These are phyloP conservation scores for Aspergillus spinulosporus DNA, from an alignment of 2,329 filamentous ascomycete genomes.

Conservation along the genomic window DNA sequence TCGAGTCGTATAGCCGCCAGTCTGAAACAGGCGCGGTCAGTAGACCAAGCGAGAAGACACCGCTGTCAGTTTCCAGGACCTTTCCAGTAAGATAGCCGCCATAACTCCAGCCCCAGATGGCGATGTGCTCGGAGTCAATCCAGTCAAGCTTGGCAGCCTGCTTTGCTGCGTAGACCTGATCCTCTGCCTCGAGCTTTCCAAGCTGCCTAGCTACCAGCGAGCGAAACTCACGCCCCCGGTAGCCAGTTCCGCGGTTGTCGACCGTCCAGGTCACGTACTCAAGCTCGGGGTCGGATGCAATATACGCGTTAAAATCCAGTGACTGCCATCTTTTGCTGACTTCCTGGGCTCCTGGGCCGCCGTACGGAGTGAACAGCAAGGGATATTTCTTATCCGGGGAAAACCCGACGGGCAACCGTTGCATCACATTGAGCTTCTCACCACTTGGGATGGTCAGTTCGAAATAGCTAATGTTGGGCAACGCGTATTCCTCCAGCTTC, in stretches of 20 bases:
- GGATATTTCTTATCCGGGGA: conserved; percentile 64
- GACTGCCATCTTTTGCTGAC: conserved; percentile 59
- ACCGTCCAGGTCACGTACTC: conserved; percentile 68
- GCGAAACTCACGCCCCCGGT: conserved; percentile 64
- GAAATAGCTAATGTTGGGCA: conserved; percentile 65
- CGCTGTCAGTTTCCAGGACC: conserved; percentile 63
- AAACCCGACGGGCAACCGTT: conserved; percentile 66
- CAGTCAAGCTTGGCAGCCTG: conserved; percentile 54
- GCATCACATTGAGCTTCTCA: conserved; percentile 63
- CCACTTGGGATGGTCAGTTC: conserved; percentile 64
- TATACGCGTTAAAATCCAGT: conserved; percentile 62
- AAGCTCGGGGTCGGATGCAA: conserved; percentile 66
- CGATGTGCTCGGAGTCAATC: conserved; percentile 61
- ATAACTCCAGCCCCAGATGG: conserved; percentile 69
- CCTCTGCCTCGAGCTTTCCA: conserved; percentile 63
- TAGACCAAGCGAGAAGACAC: conserved; percentile 62
- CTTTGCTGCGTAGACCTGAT: conserved; percentile 67
- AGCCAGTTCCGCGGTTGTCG: conserved; percentile 68
- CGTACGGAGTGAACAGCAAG: conserved; percentile 67
- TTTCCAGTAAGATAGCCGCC: conserved; percentile 68
- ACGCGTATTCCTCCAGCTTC: conserved; percentile 59
- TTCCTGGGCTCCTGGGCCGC: conserved; percentile 64
- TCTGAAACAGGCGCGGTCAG: conserved; percentile 67
- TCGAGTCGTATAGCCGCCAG: conserved; percentile 70
- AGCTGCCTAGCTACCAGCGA: conserved; percentile 59